These are phyloP conservation scores for Ceratocystis colombiana DNA, from an alignment of 2,329 filamentous ascomycete genomes.

Conservation along the genomic window DNA sequence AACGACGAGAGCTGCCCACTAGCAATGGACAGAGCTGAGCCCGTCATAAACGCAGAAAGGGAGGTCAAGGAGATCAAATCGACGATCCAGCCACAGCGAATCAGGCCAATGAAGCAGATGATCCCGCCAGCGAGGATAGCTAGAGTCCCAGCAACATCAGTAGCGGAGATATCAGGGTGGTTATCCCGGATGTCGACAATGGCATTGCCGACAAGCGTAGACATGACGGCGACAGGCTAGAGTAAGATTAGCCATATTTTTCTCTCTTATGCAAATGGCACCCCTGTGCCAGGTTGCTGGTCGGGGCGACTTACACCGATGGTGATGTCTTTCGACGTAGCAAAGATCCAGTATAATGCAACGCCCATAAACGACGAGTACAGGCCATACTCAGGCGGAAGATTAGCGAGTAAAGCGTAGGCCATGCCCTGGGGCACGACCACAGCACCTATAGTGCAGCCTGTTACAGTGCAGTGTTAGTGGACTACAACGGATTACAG, in stretches of 20 bases:
- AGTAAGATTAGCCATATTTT: not conserved
- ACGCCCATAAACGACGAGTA: slow-evolving; percentile 90
- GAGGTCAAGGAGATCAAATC: slow-evolving; percentile 85
- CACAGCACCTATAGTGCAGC: slow-evolving; percentile 42
- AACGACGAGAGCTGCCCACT: slow-evolving; percentile 72
- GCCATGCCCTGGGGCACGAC: slow-evolving; percentile 48
- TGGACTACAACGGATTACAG: not conserved
- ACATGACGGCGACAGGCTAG: slow-evolving; percentile 89
- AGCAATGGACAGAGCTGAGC: slow-evolving; percentile 81
- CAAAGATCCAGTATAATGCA: slow-evolving; percentile 93
- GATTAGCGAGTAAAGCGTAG: slow-evolving; percentile 41
- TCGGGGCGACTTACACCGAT: slow-evolving; percentile 58
- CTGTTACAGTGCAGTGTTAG: slow-evolving; percentile 15
- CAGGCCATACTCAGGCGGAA: slow-evolving; percentile 42
- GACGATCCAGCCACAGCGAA: slow-evolving; percentile 78
- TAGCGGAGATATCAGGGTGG: slow-evolving; percentile 48
- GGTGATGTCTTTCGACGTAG: slow-evolving; percentile 96
- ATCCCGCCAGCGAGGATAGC: slow-evolving; percentile 69
- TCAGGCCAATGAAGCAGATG: slow-evolving; percentile 65
- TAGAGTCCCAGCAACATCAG: slow-evolving; percentile 67
- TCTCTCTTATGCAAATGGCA: slow-evolving; percentile 16
- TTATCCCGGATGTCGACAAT: slow-evolving; percentile 52
- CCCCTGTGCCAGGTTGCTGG: not conserved
- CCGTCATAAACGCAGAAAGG: slow-evolving; percentile 93
- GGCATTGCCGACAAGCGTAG: slow-evolving; percentile 76